A percentile compares a stretch with the other conserved stretches of the same genome.
Evolutionary conservation across 192 early-diverging fungal genomes (phyloP).

Genomic region (Backusella psychrophila): DNA sequence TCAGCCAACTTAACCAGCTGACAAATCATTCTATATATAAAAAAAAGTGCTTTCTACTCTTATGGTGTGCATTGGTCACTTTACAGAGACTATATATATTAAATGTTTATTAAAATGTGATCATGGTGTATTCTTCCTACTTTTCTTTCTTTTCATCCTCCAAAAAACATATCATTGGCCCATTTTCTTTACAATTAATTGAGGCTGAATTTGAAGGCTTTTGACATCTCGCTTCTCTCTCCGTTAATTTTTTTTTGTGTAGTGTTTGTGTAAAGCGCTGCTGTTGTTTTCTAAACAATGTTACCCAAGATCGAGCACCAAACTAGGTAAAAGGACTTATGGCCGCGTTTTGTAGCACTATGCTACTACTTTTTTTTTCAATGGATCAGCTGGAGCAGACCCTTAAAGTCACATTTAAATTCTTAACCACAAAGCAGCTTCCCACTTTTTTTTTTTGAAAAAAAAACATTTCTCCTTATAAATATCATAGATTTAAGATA

Average conservation of each 20-base stretch:
- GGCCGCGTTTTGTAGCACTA: not conserved
- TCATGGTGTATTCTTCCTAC: not conserved
- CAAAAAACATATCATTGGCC: not conserved
- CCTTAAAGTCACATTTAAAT: not conserved
- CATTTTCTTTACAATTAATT: not conserved
- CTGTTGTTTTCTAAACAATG: not conserved
- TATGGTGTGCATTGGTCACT: not conserved
- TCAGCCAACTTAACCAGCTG: not conserved
- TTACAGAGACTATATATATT: not conserved
- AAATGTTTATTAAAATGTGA: not conserved
- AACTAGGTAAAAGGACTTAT: not conserved
- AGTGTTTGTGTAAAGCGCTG: not conserved
- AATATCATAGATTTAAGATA: not conserved
- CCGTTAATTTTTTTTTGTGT: not conserved
- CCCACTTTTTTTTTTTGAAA: not conserved
- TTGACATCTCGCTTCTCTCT: not conserved
- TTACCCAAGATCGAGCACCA: slow-evolving; percentile 1
- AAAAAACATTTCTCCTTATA: not conserved
- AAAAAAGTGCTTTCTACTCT: not conserved
- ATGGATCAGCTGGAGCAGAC: not conserved
- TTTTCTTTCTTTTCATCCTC: not conserved
- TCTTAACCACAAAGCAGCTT: not conserved
- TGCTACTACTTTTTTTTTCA: not conserved
- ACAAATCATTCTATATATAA: not conserved
- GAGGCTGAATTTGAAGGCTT: not conserved